Conservation (phyloP, 805 yeast genomes). For the Nakazawaea holstii region DNA sequence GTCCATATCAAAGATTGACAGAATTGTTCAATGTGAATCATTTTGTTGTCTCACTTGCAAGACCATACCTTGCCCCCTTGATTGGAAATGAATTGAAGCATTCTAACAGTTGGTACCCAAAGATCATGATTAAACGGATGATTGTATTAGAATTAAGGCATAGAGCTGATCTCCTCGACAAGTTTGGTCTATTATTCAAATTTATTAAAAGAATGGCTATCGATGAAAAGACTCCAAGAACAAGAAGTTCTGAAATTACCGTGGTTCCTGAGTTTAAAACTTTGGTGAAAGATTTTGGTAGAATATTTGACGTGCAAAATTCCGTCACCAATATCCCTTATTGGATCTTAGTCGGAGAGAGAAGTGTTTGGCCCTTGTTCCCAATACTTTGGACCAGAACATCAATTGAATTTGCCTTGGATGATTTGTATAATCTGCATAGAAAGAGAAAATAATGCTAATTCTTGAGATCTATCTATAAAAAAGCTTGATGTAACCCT, state of each 20-base stretch:
- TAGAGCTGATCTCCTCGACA: constrained; percentile 73
- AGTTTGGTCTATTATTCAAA: constrained; percentile 68
- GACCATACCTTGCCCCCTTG: constrained; percentile 91
- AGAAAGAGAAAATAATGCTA: constrained; percentile 15
- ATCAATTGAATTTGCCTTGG: constrained; percentile 83
- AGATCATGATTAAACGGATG: constrained; percentile 45
- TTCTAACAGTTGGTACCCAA: constrained; percentile 29
- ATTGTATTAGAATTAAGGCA: constrained; percentile 78
- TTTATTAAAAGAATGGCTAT: constrained; percentile 70
- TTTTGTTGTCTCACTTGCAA: constrained; percentile 83
- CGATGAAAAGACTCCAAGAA: constrained; percentile 81
- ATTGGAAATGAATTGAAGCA: constrained; percentile 80
- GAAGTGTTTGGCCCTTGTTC: constrained; percentile 88
- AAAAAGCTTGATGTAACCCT: constrained; percentile 39
- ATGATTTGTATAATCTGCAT: constrained; percentile 52
- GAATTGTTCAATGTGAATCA: constrained; percentile 94
- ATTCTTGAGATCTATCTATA: constrained; percentile 27
- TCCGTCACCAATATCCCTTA: constrained; percentile 71
- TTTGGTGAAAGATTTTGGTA: constrained; percentile 61
- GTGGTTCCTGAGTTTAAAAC: constrained; percentile 84
- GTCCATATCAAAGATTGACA: constrained; percentile 83
- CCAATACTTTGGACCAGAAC: constrained; percentile 85
- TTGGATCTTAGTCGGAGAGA: constrained; percentile 88
- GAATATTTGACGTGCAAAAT: constrained; percentile 73
- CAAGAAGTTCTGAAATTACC: constrained; percentile 73